Evolutionary conservation across 2,329 filamentous ascomycete genomes (phyloP), one percentile per base, ranked within the genome.

Genomic region (Sarocladium kiliense): DNA sequence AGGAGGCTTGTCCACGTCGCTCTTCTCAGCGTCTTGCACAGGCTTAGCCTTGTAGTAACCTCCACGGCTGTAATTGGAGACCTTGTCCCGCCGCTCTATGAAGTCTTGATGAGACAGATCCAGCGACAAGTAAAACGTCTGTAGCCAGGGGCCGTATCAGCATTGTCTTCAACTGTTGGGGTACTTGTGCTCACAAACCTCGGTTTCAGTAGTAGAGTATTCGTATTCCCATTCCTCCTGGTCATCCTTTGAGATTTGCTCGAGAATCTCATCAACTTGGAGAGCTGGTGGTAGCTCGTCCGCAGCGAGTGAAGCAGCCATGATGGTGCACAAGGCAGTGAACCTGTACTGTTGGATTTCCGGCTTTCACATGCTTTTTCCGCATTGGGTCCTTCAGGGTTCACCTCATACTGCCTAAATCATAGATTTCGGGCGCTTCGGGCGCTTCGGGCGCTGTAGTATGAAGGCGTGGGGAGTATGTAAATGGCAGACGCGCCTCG

Each of bases 201-300:
- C 84, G 14, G 77, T 84, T 62, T 87, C 82, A 0, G 81, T 84
- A 2, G 72, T 68, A 0, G 84, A 86, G 63, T 87, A 87, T 60
- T 87, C 84, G 60, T 86, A 86, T 63, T 87, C 84, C 81, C 82
- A 87, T 53, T 85, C 82, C 50, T 86, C 80, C 57, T 84, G 74
- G 5, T 76, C 77, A 26, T 74, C 72, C 10, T 34, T 39, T 58
- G 58, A 23, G 16, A 66, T 55, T 36, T 66, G 60, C n/a, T 60
- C 53, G 26, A 66, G 30, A 14, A 64, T 53, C 45, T 67, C 62
- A 30, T 71, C 64, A 26, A 71, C 23, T 19, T 41, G 50, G 19
- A 53, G 36, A 21, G 47, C 47, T 23, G n/a, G 30, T 19, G 30
- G 30, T 18, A 25, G n/a, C n/a, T 34, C 44, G 12, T 47, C 44